phyloP scores from a whole-genome alignment of 2,329 filamentous ascomycete genomes.

The Diaporthe caulivora region DNA sequence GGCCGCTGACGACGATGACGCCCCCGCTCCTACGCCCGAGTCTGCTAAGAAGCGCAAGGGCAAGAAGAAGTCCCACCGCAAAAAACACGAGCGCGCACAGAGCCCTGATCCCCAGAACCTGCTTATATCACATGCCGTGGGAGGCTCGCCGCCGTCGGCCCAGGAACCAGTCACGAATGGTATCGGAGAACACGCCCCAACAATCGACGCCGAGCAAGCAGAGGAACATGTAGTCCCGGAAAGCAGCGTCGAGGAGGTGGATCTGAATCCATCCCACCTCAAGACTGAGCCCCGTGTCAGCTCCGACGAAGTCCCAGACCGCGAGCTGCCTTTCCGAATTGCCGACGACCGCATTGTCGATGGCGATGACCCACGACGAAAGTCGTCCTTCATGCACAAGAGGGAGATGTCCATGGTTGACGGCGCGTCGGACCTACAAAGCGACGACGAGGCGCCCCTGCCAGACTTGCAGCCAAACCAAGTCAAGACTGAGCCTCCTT shows the following conservation, averaged over 20 bases:
- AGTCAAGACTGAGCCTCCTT: not conserved
- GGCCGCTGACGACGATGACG: not conserved
- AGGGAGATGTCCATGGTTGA: constrained; percentile 10
- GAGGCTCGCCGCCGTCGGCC: constrained; percentile 33
- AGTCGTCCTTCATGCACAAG: constrained; percentile 36
- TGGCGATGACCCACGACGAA: not conserved
- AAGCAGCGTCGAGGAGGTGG: not conserved
- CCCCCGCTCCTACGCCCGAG: not conserved
- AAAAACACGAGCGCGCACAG: not conserved
- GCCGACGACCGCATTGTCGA: constrained; percentile 8
- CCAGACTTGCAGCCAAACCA: constrained; percentile 26
- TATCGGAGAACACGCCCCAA: not conserved
- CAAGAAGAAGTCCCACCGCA: constrained; percentile 13
- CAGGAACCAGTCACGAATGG: not conserved
- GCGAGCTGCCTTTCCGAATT: not conserved
- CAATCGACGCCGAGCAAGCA: not conserved
- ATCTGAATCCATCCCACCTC: not conserved
- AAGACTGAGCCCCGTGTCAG: constrained; percentile 7
- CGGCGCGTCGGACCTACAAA: not conserved
- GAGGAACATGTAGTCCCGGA: not conserved
- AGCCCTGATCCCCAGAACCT: not conserved
- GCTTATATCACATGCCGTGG: not conserved
- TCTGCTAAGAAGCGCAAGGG: constrained; percentile 6
- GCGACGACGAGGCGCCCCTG: not conserved
- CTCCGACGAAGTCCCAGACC: not conserved